Evolutionary conservation across 768 basidiomycete species (phyloP), one percentile per base, ranked within the genome.

Genomic region (Suillus lakei): DNA sequence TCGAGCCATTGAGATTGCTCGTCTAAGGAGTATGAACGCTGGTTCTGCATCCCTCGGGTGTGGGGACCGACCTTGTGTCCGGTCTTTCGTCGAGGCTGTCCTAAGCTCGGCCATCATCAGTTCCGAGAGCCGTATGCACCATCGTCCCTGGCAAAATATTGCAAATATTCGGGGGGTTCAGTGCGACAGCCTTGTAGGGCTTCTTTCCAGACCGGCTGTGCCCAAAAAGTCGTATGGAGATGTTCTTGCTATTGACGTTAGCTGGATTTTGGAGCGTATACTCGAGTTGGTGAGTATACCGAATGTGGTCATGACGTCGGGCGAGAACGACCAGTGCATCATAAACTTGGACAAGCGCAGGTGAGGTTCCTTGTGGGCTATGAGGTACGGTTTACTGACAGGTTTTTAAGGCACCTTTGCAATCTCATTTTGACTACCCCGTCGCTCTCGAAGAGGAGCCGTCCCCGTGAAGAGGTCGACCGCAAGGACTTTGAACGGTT

Each of bases 321-420:
- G 79, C n/a, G 83, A 84, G 41, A 86, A 87, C 66, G 82, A 82
- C 41, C 83, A 84, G 50, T 83, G 79, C 43, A 83, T 95, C 43
- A 84, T 95, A 53, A 95, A 93, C 71, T 87, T 93, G 69, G 90
- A 93, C 67, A 95, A 95, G 71, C 85, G 93, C 67, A 86, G 93
- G 92, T 92, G 70, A 63, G 84, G 36, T 34, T 50, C 41, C 26
- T 30, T 3, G 4, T 2, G 5, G 18, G 54, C 62, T 67, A 21
- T 32, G 5, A 64, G 62, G 10, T 36, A 32, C 18, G 26, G n/a
- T n/a, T 7, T 48, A 54, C 67, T 75, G 68, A 74, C 63, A 39
- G 44, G 56, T 62, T 65, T 32, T 66, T 12, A 66, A 93, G 93
- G 69, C 87, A 91, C 67, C 76, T 95, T 26, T 87, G 84, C 73